Conservation (phyloP, 2,329 filamentous ascomycete genomes). For the Trichophaea hybrida region DNA sequence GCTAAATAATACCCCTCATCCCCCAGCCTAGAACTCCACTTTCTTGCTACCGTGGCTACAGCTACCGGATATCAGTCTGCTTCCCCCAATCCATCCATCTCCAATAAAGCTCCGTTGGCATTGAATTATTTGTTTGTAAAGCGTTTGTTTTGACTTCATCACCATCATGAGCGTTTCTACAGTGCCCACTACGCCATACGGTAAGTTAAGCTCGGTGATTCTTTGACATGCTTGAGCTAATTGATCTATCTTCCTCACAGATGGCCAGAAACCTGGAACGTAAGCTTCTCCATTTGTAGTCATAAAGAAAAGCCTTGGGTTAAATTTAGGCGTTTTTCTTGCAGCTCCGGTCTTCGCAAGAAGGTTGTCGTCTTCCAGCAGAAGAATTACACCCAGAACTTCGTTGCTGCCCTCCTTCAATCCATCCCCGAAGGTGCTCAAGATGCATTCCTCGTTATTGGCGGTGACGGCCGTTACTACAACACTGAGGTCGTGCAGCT, state of each 20-base stretch:
- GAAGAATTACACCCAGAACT: conserved; percentile 88
- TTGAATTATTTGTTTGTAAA: background rate
- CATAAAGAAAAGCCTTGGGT: background rate
- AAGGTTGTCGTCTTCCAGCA: conserved; percentile 98
- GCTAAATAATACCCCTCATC: background rate
- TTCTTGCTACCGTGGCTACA: too few relatives aligned
- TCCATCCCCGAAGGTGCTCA: conserved; percentile 91
- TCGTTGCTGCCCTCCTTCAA: conserved; percentile 82
- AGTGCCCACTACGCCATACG: conserved; percentile 21
- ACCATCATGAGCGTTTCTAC: conserved; percentile 17
- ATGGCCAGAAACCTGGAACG: conserved; percentile 97
- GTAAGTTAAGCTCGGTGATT: conserved; percentile 5
- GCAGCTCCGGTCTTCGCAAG: conserved; percentile 90
- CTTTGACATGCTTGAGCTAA: conserved; percentile 53
- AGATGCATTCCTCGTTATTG: conserved; percentile 84
- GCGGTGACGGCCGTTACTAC: conserved; percentile 91
- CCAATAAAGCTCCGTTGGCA: background rate
- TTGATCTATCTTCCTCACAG: conserved; percentile 63
- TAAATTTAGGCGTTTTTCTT: conserved; percentile 9
- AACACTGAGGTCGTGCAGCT: conserved; percentile 93
- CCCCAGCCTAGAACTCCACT: too few relatives aligned
- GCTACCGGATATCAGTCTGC: background rate
- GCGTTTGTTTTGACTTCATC: background rate
- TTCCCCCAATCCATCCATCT: background rate
- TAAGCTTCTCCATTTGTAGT: conserved; percentile 42